A percentile compares a stretch with the other conserved stretches of the same genome.
Evolutionary conservation across 495 filamentous ascomycete species (phyloP).

Genomic region (Thozetella sp.): DNA sequence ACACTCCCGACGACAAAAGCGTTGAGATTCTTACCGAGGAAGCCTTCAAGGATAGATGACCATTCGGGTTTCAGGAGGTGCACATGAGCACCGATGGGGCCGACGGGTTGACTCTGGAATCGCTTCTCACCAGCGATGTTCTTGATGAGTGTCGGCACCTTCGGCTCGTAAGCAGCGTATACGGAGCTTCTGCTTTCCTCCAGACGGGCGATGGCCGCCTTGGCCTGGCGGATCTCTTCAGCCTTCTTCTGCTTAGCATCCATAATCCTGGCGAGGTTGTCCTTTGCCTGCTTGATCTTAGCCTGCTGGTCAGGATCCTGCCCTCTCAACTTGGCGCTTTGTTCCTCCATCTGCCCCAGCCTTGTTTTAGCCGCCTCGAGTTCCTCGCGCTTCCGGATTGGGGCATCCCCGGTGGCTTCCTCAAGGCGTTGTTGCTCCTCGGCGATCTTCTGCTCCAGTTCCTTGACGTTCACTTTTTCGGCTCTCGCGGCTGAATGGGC

Average conservation of each 20-base stretch:
- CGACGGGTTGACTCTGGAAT: conserved; percentile 75
- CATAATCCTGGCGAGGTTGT: conserved; percentile 37
- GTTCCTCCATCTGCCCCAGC: conserved; percentile 40
- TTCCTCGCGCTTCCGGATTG: conserved; percentile 33
- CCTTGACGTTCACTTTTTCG: conserved; percentile 31
- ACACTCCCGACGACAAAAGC: conserved; percentile 82
- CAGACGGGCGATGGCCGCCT: conserved; percentile 30
- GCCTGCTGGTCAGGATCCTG: conserved; percentile 27
- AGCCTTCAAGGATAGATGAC: conserved; percentile 79
- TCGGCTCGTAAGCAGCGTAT: conserved; percentile 56
- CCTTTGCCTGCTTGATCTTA: conserved; percentile 31
- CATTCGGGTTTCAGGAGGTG: conserved; percentile 78
- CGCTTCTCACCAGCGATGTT: conserved; percentile 66
- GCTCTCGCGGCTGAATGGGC: conserved; percentile 38
- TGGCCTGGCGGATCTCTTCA: conserved; percentile 51
- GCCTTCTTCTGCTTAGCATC: conserved; percentile 39
- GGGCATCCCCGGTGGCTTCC: conserved; percentile 52
- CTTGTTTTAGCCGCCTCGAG: conserved; percentile 50
- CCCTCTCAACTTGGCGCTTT: conserved; percentile 35
- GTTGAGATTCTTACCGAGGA: conserved; percentile 63
- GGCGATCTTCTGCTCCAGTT: conserved; percentile 35
- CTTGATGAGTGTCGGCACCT: conserved; percentile 63
- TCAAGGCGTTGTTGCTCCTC: conserved; percentile 48
- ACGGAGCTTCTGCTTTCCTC: conserved; percentile 26
- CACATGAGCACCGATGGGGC: conserved; percentile 79